Conservation (phyloP, 345 rosid species). For the Chamaenerion angustifolium region DNA sequence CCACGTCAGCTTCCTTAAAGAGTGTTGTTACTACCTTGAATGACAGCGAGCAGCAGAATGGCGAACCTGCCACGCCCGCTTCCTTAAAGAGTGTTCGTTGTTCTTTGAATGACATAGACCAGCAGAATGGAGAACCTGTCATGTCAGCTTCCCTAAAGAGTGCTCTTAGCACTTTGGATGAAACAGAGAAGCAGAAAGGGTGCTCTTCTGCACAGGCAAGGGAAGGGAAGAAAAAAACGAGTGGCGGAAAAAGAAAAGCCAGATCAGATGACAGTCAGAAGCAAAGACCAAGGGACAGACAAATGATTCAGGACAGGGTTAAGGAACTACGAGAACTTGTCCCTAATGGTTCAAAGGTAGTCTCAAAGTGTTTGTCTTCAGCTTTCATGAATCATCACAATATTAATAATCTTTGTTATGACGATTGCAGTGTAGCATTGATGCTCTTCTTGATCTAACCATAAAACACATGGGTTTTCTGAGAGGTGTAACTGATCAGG, state of each 20-base stretch:
- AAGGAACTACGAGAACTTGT: conserved; percentile 56
- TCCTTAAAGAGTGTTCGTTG: background rate
- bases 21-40: background rate
- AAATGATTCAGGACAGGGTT: conserved; percentile 54
- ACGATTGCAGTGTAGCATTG: conserved; percentile 55
- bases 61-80: background rate
- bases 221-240: conserved; percentile 17
- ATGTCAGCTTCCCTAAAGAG: background rate
- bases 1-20: background rate
- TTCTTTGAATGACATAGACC: background rate
- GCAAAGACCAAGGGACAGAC: conserved; percentile 62
- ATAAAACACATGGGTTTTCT: conserved; percentile 44
- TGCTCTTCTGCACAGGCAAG: background rate
- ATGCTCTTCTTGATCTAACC: conserved; percentile 47
- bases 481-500: conserved; percentile 36
- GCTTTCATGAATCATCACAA: too few relatives aligned
- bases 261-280: conserved; percentile 31
- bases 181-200: conserved; percentile 1
- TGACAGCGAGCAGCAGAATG: background rate
- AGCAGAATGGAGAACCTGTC: background rate
- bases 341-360: conserved; percentile 44
- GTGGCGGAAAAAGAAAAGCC: conserved; percentile 23
- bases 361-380: background rate
- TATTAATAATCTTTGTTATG: too few relatives aligned
- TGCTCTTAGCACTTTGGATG: background rate